Base-by-base conservation (phyloP, 495 filamentous ascomycete species). In the Penicillium crystallinum region DNA sequence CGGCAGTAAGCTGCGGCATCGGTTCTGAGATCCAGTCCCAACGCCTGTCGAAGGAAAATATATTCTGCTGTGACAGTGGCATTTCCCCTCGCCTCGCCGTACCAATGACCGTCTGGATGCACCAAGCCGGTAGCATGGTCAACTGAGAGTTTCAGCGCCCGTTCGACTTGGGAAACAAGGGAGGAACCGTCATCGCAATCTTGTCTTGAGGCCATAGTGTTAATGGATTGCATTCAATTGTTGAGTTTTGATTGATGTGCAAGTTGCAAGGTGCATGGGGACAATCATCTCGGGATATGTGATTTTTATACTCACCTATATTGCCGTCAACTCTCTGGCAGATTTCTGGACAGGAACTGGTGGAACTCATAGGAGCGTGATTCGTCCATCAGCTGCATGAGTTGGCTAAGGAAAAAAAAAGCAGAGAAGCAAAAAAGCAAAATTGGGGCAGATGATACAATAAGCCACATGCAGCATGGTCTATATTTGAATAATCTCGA, bases 81-180 rank as follows among this genome's bases (percentile, higher is more conserved):
- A 39, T 75, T 66, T 4, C 66, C 52, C n/a, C 46, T 56, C 1
- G 68, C 15, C 42, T 73, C 67, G 6, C 64, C 72, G 30, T 45
- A 59, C 72, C 72, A 77, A 39, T 74, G 67, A 0, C 71, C 72
- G 43, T 73, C 68, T n/a, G 38, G 12, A 22, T 34, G 27, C 5
- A 33, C 29, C 6, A 33, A 21, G 2, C 21, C 50, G 8, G 29
- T 23, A 27, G 38, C 29, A 23, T 46, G 38, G 27, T 53, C 33
- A 14, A 22, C 27, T 19, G 50, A 30, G 23, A 53, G 50, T 3
- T 43, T 35, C 25, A 53, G 10, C 6, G 49, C 35, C n/a, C 34
- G 49, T 21, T 52, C 49, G 12, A 39, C 37, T 33, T 44, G 49
- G n/a, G 18, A 17, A 33, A 5, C 4, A 21, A 46, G 29, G 29